Evolutionary conservation across 225 moss, liverwort and hornwort species (phyloP).

Genomic region (Antitrichia curtipendula): DNA sequence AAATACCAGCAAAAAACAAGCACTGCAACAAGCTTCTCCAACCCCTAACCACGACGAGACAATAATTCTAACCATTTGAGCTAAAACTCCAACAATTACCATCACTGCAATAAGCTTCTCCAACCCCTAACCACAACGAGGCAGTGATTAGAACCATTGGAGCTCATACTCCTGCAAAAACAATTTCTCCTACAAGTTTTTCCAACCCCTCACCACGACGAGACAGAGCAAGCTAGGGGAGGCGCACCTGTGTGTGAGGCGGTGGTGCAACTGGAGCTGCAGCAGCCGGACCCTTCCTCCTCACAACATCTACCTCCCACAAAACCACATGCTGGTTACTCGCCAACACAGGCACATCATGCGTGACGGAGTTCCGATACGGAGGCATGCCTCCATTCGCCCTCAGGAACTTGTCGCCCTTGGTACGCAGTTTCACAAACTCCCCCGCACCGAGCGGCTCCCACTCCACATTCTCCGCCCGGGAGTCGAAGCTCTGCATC

Average conservation of each 20-base stretch:
- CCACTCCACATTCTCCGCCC: slow-evolving; percentile 50
- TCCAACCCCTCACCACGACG: background rate
- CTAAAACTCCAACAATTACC: background rate
- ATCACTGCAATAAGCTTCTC: background rate
- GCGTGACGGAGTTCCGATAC: slow-evolving; percentile 73
- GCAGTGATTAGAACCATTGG: background rate
- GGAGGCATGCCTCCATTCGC: slow-evolving; percentile 69
- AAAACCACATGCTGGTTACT: slow-evolving; percentile 47
- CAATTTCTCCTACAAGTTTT: background rate
- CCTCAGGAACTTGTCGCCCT: slow-evolving; percentile 49
- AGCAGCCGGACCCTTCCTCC: background rate
- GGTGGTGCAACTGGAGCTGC: background rate
- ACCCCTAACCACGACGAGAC: background rate
- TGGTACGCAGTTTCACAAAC: slow-evolving; percentile 34
- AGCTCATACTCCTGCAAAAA: background rate
- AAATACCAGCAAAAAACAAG: background rate
- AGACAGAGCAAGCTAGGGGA: background rate
- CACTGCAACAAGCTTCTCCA: background rate
- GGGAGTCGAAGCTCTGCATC: slow-evolving; percentile 36
- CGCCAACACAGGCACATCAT: slow-evolving; percentile 54
- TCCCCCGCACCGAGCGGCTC: slow-evolving; percentile 31
- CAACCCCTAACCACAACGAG: background rate
- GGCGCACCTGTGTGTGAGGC: background rate
- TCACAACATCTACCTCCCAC: slow-evolving; percentile 73
- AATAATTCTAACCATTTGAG: no score